Evolutionary conservation across 441 rosid genomes (phyloP).

Genomic region (Brassica balearica): DNA sequence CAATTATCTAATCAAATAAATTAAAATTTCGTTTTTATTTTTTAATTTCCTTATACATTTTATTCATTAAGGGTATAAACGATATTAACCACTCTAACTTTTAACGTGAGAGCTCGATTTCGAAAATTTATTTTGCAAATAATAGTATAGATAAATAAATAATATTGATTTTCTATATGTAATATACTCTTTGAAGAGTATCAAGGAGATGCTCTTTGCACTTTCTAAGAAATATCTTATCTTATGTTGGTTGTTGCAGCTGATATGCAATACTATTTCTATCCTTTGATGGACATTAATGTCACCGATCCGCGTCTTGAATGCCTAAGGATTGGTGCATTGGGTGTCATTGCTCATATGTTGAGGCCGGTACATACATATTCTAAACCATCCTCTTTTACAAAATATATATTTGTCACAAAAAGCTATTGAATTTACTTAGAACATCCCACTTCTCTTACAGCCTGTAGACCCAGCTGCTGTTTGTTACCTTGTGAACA

Average conservation of each 20-base stretch:
- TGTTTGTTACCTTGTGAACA: slow-evolving; percentile 48
- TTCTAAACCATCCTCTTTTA: slow-evolving; percentile 7
- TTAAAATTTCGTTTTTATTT: too few species aligned
- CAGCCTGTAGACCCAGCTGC: slow-evolving; percentile 51
- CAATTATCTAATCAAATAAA: too few species aligned
- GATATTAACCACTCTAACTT: too few species aligned
- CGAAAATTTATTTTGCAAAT: too few species aligned
- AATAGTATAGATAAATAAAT: neutral
- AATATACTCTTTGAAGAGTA: slow-evolving; percentile 1
- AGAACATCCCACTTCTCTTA: slow-evolving; percentile 14
- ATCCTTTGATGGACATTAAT: slow-evolving; percentile 51
- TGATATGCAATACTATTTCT: slow-evolving; percentile 49
- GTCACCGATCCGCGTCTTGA: slow-evolving; percentile 42
- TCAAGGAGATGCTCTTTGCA: neutral
- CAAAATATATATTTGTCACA: neutral
- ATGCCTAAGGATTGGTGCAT: slow-evolving; percentile 51
- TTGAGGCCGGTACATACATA: slow-evolving; percentile 44
- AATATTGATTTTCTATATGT: neutral
- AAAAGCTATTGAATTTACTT: neutral
- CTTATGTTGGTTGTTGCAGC: slow-evolving; percentile 47
- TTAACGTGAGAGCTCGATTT: too few species aligned
- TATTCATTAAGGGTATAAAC: too few species aligned
- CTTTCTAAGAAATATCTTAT: slow-evolving; percentile 8
- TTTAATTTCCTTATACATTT: too few species aligned
- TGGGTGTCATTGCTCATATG: slow-evolving; percentile 61